Percentiles rank a stretch among this genome's conserved stretches.
phyloP scores from a whole-genome alignment of 305 asterid species.

The Fraxinus latifolia region DNA sequence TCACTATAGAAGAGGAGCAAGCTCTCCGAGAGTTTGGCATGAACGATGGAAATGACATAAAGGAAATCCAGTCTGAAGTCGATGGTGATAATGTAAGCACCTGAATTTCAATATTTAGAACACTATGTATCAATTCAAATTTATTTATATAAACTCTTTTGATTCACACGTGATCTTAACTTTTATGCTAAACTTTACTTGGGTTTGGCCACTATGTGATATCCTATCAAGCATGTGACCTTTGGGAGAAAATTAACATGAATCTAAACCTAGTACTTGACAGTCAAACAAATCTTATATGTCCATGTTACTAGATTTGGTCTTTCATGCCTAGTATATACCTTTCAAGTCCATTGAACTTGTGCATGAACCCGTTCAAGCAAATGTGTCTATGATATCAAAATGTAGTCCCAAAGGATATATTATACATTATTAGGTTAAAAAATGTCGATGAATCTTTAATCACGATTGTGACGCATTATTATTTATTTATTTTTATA shows the following conservation, averaged over 20 bases:
- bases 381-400: background rate
- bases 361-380: background rate
- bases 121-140: no score
- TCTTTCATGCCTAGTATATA: background rate
- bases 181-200: background rate
- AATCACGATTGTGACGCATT: background rate
- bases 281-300: background rate
- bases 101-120: background rate
- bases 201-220: background rate
- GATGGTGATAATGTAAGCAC: slow-evolving; percentile 72
- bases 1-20: slow-evolving; percentile 91
- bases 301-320: background rate
- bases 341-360: background rate
- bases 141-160: no score
- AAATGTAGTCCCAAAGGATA: background rate
- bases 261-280: background rate
- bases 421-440: background rate
- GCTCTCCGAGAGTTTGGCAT: slow-evolving; percentile 85
- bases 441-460: background rate
- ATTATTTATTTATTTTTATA: background rate
- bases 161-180: background rate
- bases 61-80: slow-evolving; percentile 74
- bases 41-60: slow-evolving; percentile 71
- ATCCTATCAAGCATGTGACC: slow-evolving; percentile 23
- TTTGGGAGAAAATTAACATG: background rate